These are phyloP conservation scores for Entophlyctis helioformis DNA, from an alignment of 192 early-diverging fungal species.

Conservation along the genomic window DNA sequence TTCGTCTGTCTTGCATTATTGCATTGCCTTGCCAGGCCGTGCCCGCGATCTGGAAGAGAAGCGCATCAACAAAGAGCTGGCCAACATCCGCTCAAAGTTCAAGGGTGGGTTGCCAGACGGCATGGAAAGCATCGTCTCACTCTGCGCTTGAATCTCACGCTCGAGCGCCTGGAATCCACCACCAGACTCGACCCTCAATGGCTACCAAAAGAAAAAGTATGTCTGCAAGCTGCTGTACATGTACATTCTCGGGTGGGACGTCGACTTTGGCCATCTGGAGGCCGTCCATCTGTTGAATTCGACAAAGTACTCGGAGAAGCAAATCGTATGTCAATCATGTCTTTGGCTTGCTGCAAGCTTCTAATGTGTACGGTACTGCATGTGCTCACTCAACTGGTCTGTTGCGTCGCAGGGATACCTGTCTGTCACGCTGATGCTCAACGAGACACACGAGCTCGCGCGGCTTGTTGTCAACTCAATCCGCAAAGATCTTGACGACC, in stretches of 20 bases:
- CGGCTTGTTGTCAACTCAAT: slow-evolving; percentile 79
- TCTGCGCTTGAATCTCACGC: not conserved
- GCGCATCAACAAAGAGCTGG: slow-evolving; percentile 98
- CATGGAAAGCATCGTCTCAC: not conserved
- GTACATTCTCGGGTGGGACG: slow-evolving; percentile 96
- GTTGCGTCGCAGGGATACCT: slow-evolving; percentile 72
- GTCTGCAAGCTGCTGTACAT: slow-evolving; percentile 99
- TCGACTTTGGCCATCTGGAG: slow-evolving; percentile 97
- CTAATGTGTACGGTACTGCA: not conserved
- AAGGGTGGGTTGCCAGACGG: slow-evolving; percentile 51
- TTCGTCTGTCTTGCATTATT: too few species aligned
- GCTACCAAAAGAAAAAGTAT: slow-evolving; percentile 99
- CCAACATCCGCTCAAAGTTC: slow-evolving; percentile 97
- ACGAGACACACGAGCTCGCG: slow-evolving; percentile 73
- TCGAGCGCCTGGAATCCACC: not conserved
- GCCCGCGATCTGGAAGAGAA: slow-evolving; percentile 95
- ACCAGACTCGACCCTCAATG: slow-evolving; percentile 76
- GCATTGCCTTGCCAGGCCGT: slow-evolving; percentile 71
- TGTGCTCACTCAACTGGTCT: too few species aligned
- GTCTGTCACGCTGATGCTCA: slow-evolving; percentile 82
- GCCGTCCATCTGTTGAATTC: slow-evolving; percentile 86
- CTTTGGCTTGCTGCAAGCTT: not conserved
- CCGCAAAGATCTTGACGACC: slow-evolving; percentile 76
- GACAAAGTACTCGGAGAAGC: slow-evolving; percentile 92
- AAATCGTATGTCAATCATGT: slow-evolving; percentile 77